Percentiles rank a stretch among this genome's conserved stretches.
These are phyloP conservation scores for Symbiodinium natans DNA, from an alignment of 73 alveolate genomes.

Conservation along the genomic window DNA sequence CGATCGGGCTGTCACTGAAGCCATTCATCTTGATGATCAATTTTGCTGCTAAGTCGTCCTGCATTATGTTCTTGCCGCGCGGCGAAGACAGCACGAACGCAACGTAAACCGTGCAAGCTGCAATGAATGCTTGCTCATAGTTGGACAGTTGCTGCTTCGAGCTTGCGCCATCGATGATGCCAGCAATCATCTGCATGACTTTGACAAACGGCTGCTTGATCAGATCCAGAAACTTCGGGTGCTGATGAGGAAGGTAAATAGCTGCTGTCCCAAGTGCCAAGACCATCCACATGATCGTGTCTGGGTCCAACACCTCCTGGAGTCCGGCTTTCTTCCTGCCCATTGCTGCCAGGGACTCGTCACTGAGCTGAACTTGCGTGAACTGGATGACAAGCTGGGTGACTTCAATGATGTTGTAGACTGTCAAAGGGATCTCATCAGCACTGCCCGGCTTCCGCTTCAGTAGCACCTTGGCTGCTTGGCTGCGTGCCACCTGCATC, in stretches of 20 bases:
- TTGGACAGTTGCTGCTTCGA: slow-evolving; percentile 38
- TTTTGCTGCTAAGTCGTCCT: slow-evolving; percentile 60
- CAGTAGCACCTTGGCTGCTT: slow-evolving; percentile 55
- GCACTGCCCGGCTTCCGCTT: not conserved
- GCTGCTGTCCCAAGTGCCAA: slow-evolving; percentile 83
- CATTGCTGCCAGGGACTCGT: slow-evolving; percentile 76
- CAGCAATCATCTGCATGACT: slow-evolving; percentile 80
- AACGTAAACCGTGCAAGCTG: slow-evolving; percentile 69
- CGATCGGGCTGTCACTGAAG: slow-evolving; percentile 54
- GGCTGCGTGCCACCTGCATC: slow-evolving; percentile 42
- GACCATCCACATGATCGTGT: slow-evolving; percentile 58
- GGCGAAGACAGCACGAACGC: slow-evolving; percentile 84
- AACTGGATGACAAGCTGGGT: slow-evolving; percentile 74
- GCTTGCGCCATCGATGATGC: slow-evolving; percentile 73
- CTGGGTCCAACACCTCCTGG: not conserved
- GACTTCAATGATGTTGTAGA: slow-evolving; percentile 67
- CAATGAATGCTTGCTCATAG: slow-evolving; percentile 87
- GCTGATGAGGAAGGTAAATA: slow-evolving; percentile 62
- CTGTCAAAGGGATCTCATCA: slow-evolving; percentile 59
- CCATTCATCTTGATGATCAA: slow-evolving; percentile 79
- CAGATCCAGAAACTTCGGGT: slow-evolving; percentile 67
- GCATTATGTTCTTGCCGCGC: slow-evolving; percentile 83
- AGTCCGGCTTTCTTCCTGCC: slow-evolving; percentile 72
- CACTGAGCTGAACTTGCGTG: slow-evolving; percentile 71
- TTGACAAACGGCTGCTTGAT: slow-evolving; percentile 75